phyloP scores from a whole-genome alignment of 768 basidiomycete genomes.

The Pholiota microspora region DNA sequence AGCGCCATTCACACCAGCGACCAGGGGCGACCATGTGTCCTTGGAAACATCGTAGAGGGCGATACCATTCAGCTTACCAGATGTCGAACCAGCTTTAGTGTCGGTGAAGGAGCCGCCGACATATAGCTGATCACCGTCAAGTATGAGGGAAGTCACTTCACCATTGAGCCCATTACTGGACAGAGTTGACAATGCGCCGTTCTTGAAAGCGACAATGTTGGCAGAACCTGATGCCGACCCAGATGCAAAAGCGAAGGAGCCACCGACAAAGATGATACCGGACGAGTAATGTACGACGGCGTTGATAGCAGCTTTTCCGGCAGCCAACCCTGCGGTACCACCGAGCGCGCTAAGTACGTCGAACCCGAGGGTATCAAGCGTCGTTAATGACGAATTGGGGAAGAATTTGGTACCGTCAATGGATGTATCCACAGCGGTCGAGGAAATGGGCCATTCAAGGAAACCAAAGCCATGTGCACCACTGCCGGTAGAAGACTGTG shows the following conservation, averaged over 20 bases:
- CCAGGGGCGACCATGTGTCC: constrained; percentile 67
- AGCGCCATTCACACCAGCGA: constrained; percentile 71
- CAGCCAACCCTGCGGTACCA: constrained; percentile 33
- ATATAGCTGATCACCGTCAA: constrained; percentile 64
- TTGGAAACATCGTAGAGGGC: constrained; percentile 69
- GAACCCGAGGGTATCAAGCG: constrained; percentile 60
- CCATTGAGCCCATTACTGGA: constrained; percentile 78
- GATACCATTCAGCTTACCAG: constrained; percentile 54
- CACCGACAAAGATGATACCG: constrained; percentile 69
- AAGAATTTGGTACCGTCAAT: constrained; percentile 62
- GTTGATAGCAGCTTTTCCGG: constrained; percentile 41
- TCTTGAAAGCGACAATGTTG: constrained; percentile 74
- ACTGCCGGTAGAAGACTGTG: constrained; percentile 30
- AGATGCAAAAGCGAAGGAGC: constrained; percentile 64
- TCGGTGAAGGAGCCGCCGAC: constrained; percentile 89
- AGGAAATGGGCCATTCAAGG: constrained; percentile 78
- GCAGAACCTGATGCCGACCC: constrained; percentile 53
- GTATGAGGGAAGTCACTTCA: constrained; percentile 63
- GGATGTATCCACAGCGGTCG: constrained; percentile 24
- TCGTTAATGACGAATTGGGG: constrained; percentile 68
- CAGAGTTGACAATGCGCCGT: constrained; percentile 51
- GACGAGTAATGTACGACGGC: constrained; percentile 66
- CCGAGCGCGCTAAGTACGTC: constrained; percentile 64
- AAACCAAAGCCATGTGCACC: constrained; percentile 71
- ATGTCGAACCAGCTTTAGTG: constrained; percentile 51